Base-by-base conservation (phyloP, 495 filamentous ascomycete genomes). In the Talaromyces ruber region DNA sequence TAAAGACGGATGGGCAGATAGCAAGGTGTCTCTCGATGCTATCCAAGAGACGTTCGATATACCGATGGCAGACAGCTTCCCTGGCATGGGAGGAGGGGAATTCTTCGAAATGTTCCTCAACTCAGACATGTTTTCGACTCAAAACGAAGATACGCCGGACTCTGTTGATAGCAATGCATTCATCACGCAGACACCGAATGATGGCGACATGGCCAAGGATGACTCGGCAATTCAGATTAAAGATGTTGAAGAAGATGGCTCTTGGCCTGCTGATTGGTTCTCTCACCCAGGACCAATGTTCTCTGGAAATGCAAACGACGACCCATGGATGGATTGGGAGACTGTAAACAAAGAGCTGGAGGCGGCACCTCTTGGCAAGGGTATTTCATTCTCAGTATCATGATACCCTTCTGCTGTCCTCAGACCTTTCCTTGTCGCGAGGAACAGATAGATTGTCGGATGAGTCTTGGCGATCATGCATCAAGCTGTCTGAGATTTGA, bases 41-140 rank as follows among this genome's bases (percentile, higher is more conserved):
- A 73, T 82, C 26, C 71, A 75, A 29, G 74, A 80, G 56, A 72
- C 74, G 14, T 80, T 82, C 61, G 64, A 67, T 29, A 70, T 69
- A 29, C 59, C 77, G 14, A 60, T 62, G 9, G 70, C 69, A n/a
- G 68, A 71, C 26, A 63, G 60, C 9, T 47, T 68, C 24, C 60
- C 58, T 21, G 63, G 68, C 16, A 60, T 73, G 9, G 76, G 72
- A 3, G 76, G 72, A 3, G 71, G 68, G 45, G 72, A 75, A 56
- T 65, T 72, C 0, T 70, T 77, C 59, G 76, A 79, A 22, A 70
- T 76, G 54, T 78, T 79, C 55, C 59, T 79, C 64, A 76, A 80
- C 52, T 63, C 74, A 18, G 70, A 79, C 29, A 74, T 77, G 68
- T 79, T 78, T 62, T 71, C 68, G 22, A 70, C 68, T n/a, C 74